phyloP scores from a whole-genome alignment of 2,329 filamentous ascomycete species.

The Xylaria sp. region DNA sequence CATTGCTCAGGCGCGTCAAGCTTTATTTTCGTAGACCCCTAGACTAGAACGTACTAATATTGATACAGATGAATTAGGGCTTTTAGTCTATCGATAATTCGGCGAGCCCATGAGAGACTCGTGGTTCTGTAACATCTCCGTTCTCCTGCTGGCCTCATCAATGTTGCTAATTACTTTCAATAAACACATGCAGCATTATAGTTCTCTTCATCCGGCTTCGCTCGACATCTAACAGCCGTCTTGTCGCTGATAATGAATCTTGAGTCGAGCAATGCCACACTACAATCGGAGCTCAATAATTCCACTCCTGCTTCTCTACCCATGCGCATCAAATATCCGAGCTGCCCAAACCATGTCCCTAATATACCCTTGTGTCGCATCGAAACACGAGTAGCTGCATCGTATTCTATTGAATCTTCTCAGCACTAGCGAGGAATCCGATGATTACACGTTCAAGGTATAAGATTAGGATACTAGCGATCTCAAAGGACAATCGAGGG shows the following conservation, averaged over 20 bases:
- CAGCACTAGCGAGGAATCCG: constrained; percentile 78
- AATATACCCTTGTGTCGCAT: constrained; percentile 86
- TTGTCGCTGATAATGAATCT: constrained; percentile 84
- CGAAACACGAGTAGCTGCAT: constrained; percentile 84
- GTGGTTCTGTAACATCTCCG: no score
- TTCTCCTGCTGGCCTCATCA: no score
- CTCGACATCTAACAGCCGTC: constrained; percentile 11
- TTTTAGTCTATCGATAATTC: no score
- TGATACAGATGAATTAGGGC: no score
- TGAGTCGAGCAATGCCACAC: constrained; percentile 76
- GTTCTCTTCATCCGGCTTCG: neutral
- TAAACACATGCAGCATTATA: no score
- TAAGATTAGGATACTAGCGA: constrained; percentile 98
- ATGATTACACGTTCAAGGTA: constrained; percentile 94
- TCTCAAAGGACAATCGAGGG: constrained; percentile 88
- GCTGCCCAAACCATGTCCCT: constrained; percentile 82
- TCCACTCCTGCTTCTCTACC: constrained; percentile 81
- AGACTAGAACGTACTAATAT: no score
- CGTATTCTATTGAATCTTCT: constrained; percentile 91
- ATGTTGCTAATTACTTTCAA: no score
- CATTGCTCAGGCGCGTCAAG: no score
- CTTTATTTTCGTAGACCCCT: no score
- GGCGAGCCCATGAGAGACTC: no score
- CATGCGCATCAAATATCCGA: constrained; percentile 81
- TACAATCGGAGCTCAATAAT: constrained; percentile 87